Evolutionary conservation across 169 alveolate species (phyloP).

Genomic region (Cryptosporidium tyzzeri): DNA sequence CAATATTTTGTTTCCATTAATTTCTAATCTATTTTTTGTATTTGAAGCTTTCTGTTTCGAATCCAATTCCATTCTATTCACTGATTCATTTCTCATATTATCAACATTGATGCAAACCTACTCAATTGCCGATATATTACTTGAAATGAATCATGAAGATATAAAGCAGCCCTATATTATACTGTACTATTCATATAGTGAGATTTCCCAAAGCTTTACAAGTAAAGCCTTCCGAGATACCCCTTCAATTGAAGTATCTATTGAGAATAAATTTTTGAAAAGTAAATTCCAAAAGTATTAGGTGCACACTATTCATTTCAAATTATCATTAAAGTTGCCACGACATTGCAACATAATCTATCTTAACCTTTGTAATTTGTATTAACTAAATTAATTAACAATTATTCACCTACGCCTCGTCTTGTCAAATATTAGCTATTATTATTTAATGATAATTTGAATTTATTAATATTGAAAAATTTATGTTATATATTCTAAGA

Average conservation of each 20-base stretch:
- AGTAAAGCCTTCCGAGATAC: neutral
- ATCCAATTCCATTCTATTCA: neutral
- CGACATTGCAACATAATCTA: conserved; percentile 26
- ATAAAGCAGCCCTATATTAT: neutral
- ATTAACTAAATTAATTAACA: neutral
- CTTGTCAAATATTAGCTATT: neutral
- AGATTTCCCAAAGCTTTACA: neutral
- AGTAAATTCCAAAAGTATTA: neutral
- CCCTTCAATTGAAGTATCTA: neutral
- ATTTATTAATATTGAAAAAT: neutral
- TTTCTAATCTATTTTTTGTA: neutral
- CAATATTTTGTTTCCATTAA: neutral
- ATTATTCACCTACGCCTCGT: conserved; percentile 6
- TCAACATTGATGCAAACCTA: conserved; percentile 32
- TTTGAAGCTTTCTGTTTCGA: neutral
- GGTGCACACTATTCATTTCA: conserved; percentile 20
- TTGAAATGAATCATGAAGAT: conserved; percentile 12
- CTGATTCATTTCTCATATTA: conserved; percentile 32
- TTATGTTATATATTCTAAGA: conserved; percentile 4
- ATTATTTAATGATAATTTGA: neutral
- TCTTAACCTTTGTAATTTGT: neutral
- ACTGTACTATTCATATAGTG: neutral
- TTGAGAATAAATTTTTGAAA: neutral
- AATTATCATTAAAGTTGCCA: conserved; percentile 29
- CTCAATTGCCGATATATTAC: conserved; percentile 42